Evolutionary conservation across 768 basidiomycete genomes (phyloP).

Genomic region (Krasilnikovozyma curviuscula): DNA sequence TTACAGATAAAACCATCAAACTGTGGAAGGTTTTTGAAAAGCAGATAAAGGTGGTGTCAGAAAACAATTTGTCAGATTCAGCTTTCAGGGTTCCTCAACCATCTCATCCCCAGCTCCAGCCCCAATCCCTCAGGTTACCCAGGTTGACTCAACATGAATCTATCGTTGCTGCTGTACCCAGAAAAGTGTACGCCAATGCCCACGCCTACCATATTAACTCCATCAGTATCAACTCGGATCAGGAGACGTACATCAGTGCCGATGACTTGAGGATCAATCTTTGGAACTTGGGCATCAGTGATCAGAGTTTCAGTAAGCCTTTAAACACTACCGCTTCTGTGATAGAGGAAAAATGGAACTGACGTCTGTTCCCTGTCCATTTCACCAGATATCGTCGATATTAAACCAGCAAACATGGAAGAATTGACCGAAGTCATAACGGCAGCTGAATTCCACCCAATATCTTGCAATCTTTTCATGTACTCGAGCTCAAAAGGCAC

Average conservation of each 20-base stretch:
- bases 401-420: conserved; percentile 99
- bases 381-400: conserved; percentile 86
- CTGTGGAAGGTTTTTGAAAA: conserved; percentile 99
- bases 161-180: conserved; percentile 93
- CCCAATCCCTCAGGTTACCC: conserved; percentile 48
- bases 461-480: conserved; percentile 96
- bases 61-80: conserved; percentile 54
- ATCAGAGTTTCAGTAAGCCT: conserved; percentile 95
- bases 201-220: conserved; percentile 99
- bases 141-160: conserved; percentile 87
- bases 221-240: conserved; percentile 96
- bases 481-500: conserved; percentile 99
- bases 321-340: not conserved
- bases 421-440: conserved; percentile 99
- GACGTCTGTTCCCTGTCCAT: not conserved
- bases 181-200: conserved; percentile 97
- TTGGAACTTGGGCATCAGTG: conserved; percentile 95
- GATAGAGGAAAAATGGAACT: not conserved
- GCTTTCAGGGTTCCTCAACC: conserved; percentile 10
- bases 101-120: conserved; percentile 16
- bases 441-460: conserved; percentile 96
- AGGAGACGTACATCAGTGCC: conserved; percentile 98
- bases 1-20: conserved; percentile 94
- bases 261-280: conserved; percentile 93
- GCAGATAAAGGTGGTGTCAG: conserved; percentile 79